Percentiles rank a stretch among this genome's conserved stretches.
Conservation (phyloP, 75 land plant genomes). For the Cryptomeria japonica region DNA sequence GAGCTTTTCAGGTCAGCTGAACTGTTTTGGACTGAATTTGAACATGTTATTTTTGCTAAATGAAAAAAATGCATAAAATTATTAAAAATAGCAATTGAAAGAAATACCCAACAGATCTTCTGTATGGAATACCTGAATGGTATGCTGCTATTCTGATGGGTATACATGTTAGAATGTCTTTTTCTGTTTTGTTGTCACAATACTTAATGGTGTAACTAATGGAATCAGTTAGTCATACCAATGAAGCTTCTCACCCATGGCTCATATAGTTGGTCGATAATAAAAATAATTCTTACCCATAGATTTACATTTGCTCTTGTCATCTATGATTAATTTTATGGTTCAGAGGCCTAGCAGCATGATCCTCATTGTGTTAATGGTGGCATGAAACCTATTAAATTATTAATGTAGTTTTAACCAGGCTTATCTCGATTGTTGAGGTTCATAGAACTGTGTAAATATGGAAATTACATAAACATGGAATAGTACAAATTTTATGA, state of each 20-base stretch:
- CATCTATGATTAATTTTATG: background rate
- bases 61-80: background rate
- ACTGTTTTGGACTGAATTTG: background rate
- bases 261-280: background rate
- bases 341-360: background rate
- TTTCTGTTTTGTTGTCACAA: background rate
- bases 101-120: background rate
- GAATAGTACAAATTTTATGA: background rate
- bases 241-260: background rate
- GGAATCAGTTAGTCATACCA: background rate
- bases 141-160: background rate
- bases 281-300: background rate
- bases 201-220: background rate
- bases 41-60: background rate
- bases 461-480: background rate
- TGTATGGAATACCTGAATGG: background rate
- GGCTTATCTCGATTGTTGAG: background rate
- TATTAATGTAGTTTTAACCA: background rate
- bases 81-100: background rate
- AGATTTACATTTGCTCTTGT: background rate
- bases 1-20: too few relatives aligned
- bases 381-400: background rate
- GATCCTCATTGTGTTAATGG: background rate
- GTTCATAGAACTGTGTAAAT: background rate
- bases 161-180: background rate